Conservation (phyloP, 306 rosid genomes). For the Citrullus amarus region DNA sequence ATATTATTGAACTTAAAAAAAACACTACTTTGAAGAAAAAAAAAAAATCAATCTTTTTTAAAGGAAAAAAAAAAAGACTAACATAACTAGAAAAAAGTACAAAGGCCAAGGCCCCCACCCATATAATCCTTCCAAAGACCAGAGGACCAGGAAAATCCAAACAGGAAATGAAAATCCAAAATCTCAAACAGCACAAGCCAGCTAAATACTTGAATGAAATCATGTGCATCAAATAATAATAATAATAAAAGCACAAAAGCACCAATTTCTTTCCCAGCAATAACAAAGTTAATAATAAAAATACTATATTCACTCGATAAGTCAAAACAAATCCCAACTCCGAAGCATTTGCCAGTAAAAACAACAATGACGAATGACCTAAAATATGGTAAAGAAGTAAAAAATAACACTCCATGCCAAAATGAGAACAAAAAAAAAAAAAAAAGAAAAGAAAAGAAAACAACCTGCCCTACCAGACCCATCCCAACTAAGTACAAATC, state of each 20-base stretch:
- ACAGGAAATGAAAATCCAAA: neutral
- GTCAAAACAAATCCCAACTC: constrained; percentile 9
- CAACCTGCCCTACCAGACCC: constrained; percentile 6
- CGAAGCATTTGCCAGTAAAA: constrained; percentile 7
- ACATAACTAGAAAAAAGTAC: neutral
- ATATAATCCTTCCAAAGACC: neutral
- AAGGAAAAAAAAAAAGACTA: neutral
- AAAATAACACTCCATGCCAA: neutral
- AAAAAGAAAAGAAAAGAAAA: too few relatives aligned
- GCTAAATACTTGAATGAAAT: neutral
- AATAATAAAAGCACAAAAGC: neutral
- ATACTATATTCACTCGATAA: constrained; percentile 8
- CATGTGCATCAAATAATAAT: neutral
- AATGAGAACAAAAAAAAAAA: neutral
- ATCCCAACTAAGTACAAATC: constrained; percentile 1
- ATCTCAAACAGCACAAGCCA: neutral
- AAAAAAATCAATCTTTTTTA: too few relatives aligned
- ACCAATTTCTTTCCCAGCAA: neutral
- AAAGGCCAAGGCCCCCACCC: neutral
- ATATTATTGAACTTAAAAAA: too few relatives aligned
- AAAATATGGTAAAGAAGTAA: neutral
- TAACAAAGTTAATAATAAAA: neutral
- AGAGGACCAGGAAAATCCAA: neutral
- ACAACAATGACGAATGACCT: constrained; percentile 8
- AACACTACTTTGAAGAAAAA: too few relatives aligned